Evolutionary conservation across 768 basidiomycete genomes (phyloP).

Genomic region (Mycena olivaceomarginata): DNA sequence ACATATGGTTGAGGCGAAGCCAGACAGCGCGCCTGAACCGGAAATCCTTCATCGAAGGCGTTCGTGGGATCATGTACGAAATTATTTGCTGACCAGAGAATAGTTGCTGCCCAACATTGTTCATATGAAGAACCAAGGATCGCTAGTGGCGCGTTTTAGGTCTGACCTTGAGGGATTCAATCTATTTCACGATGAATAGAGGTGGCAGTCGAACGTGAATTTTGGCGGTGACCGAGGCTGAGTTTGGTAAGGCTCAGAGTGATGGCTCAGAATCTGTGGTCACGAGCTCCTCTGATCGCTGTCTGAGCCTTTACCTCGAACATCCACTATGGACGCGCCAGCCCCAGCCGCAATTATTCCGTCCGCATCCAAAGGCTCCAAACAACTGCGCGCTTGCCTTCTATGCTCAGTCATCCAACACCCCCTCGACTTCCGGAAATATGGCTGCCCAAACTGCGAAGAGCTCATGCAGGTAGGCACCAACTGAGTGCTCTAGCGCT

Average conservation of each 20-base stretch:
- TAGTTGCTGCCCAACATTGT: slow-evolving; percentile 81
- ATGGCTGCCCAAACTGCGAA: slow-evolving; percentile 98
- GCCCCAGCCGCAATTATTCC: slow-evolving; percentile 60
- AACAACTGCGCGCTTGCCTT: slow-evolving; percentile 91
- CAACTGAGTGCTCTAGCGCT: not conserved
- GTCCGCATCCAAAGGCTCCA: slow-evolving; percentile 75
- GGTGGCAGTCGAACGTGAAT: not conserved
- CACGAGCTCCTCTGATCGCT: not conserved
- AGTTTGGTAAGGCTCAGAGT: not conserved
- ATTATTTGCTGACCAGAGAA: slow-evolving; percentile 69
- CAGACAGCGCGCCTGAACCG: slow-evolving; percentile 82
- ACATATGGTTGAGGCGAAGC: slow-evolving; percentile 82
- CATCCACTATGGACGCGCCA: not conserved
- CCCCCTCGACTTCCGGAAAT: slow-evolving; percentile 87
- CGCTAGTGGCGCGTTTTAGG: slow-evolving; percentile 3
- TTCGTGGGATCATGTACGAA: slow-evolving; percentile 2
- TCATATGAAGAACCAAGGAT: slow-evolving; percentile 62
- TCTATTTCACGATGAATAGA: not conserved
- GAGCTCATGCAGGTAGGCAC: slow-evolving; percentile 89
- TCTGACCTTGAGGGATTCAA: not conserved
- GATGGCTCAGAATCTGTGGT: too few relatives aligned
- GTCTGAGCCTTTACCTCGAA: too few relatives aligned
- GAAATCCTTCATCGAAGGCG: slow-evolving; percentile 13
- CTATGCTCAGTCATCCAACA: slow-evolving; percentile 95
- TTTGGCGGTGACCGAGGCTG: not conserved